Evolutionary conservation across 306 rosid genomes (phyloP).

Genomic region (Rubus parviflorus): DNA sequence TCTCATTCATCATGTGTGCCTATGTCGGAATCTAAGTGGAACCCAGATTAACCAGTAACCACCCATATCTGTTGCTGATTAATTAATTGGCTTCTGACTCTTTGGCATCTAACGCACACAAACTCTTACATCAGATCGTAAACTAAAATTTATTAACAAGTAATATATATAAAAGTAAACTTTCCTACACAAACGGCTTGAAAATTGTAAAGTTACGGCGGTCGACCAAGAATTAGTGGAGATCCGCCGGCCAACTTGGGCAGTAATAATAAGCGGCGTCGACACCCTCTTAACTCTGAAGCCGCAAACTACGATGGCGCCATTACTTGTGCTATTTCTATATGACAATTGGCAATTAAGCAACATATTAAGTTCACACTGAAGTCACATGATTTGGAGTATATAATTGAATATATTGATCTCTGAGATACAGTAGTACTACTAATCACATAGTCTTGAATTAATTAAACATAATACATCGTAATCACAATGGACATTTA

Average conservation of each 20-base stretch:
- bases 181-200: conserved; percentile 34
- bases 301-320: conserved; percentile 50
- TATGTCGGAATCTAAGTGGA: background rate
- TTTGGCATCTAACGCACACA: conserved; percentile 24
- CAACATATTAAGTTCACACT: conserved; percentile 34
- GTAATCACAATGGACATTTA: conserved; percentile 12
- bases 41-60: conserved; percentile 14
- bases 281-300: conserved; percentile 16
- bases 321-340: conserved; percentile 15
- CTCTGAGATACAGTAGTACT: background rate
- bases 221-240: conserved; percentile 24
- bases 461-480: background rate
- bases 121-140: background rate
- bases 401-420: background rate
- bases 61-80: background rate
- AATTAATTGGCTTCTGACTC: conserved; percentile 7
- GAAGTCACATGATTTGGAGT: background rate
- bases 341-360: conserved; percentile 11
- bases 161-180: background rate
- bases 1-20: too few relatives aligned
- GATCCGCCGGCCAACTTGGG: conserved; percentile 40
- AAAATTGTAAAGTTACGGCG: conserved; percentile 18
- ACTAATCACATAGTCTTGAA: conserved; percentile 6
- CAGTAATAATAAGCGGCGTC: conserved; percentile 3
- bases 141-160: background rate